phyloP scores from a whole-genome alignment of 805 yeast species.

The Grigorovia humatica region DNA sequence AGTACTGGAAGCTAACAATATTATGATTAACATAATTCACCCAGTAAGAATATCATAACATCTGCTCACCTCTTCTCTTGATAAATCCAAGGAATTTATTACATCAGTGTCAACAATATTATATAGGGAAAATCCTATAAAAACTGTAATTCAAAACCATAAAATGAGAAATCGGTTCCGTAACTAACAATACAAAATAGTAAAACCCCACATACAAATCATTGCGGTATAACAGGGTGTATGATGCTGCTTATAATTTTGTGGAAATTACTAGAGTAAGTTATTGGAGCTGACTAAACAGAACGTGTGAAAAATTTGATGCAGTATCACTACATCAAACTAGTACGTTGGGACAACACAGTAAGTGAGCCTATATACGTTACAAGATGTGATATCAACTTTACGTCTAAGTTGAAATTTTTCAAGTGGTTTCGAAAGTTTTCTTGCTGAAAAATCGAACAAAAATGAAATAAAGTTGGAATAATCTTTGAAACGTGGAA shows the following conservation, averaged over 20 bases:
- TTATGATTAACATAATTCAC: conserved; percentile 47
- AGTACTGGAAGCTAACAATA: conserved; percentile 36
- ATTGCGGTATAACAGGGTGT: conserved; percentile 55
- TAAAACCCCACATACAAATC: conserved; percentile 60
- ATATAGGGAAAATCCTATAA: conserved; percentile 56
- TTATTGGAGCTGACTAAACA: conserved; percentile 48
- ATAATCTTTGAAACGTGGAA: background rate
- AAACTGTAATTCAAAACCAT: conserved; percentile 45
- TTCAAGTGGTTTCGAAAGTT: background rate
- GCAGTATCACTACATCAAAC: conserved; percentile 33
- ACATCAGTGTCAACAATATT: conserved; percentile 52
- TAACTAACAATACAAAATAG: conserved; percentile 58
- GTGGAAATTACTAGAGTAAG: conserved; percentile 48
- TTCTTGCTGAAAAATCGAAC: background rate
- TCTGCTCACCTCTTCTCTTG: conserved; percentile 42
- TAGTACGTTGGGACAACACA: background rate
- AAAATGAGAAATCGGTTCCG: conserved; percentile 60
- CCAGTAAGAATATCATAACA: conserved; percentile 48
- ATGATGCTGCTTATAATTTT: conserved; percentile 62
- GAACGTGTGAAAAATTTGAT: conserved; percentile 46
- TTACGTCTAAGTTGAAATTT: no score
- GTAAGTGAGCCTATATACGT: no score
- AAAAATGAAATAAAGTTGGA: no score
- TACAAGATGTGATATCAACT: no score
- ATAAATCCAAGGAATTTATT: conserved; percentile 46